Evolutionary conservation across 352 stramenopile genomes (phyloP).

Genomic region (Pythium rishiriense): DNA sequence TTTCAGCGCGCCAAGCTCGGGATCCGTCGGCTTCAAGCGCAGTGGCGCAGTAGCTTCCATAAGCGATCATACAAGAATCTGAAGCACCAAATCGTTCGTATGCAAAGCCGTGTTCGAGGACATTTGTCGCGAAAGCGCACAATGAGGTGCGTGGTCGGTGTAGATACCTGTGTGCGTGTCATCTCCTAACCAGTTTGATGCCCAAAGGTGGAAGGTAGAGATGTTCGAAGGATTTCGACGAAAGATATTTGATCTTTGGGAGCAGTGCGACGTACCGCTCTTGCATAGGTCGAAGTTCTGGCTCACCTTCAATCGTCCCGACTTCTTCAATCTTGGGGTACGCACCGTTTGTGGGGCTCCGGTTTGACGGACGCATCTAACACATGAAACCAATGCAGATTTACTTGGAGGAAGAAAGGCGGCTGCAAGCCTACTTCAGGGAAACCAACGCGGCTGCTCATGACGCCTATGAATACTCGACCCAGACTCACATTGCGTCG

Average conservation of each 20-base stretch:
- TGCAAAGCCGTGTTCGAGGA: slow-evolving; percentile 65
- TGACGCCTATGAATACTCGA: slow-evolving; percentile 47
- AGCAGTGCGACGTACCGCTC: slow-evolving; percentile 60
- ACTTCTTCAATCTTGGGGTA: slow-evolving; percentile 82
- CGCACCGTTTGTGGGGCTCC: slow-evolving; percentile 12
- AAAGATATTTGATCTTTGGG: slow-evolving; percentile 75
- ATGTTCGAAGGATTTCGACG: slow-evolving; percentile 54
- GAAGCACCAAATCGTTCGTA: slow-evolving; percentile 56
- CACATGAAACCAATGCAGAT: slow-evolving; percentile 34
- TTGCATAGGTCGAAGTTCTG: slow-evolving; percentile 84
- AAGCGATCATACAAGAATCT: slow-evolving; percentile 64
- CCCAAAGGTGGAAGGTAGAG: slow-evolving; percentile 54
- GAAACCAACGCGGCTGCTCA: slow-evolving; percentile 34
- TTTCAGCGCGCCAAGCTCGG: slow-evolving; percentile 50
- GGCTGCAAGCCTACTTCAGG: slow-evolving; percentile 42
- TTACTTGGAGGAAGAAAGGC: slow-evolving; percentile 62
- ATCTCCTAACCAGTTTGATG: background rate
- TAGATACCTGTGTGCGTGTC: background rate
- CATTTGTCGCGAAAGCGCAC: slow-evolving; percentile 61
- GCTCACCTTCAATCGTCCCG: slow-evolving; percentile 66
- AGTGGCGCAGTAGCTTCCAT: slow-evolving; percentile 66
- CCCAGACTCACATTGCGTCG: slow-evolving; percentile 17
- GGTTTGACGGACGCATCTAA: background rate
- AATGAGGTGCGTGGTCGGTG: slow-evolving; percentile 35
- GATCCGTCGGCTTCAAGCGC: slow-evolving; percentile 59